phyloP scores from a whole-genome alignment of 495 filamentous ascomycete genomes.

The Penicillium lividum region DNA sequence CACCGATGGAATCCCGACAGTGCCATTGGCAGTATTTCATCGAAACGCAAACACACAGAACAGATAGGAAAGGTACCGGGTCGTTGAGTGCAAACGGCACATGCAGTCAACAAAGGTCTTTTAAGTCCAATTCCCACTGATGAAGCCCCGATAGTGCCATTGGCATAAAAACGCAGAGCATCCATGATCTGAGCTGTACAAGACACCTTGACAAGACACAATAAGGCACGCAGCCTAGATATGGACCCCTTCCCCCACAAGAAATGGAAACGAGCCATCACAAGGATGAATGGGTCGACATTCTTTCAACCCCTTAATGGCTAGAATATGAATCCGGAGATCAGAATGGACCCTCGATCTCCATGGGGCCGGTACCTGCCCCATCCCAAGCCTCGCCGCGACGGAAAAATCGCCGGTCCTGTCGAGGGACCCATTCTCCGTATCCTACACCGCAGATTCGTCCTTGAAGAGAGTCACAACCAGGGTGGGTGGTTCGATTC shows the following conservation, averaged over 20 bases:
- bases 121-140: too few relatives aligned
- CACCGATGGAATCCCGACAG: background rate
- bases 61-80: background rate
- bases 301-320: too few relatives aligned
- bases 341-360: conserved; percentile 15
- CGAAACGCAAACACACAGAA: too few relatives aligned
- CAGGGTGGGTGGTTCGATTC: conserved; percentile 40
- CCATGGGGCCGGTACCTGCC: conserved; percentile 30
- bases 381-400: conserved; percentile 44
- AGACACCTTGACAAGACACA: too few relatives aligned
- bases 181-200: too few relatives aligned
- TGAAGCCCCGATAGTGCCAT: too few relatives aligned
- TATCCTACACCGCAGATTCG: conserved; percentile 41
- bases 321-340: background rate
- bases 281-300: background rate
- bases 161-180: too few relatives aligned
- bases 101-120: too few relatives aligned
- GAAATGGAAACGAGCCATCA: background rate
- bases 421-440: conserved; percentile 14
- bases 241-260: too few relatives aligned
- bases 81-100: background rate
- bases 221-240: too few relatives aligned
- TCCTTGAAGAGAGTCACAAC: conserved; percentile 18
- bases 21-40: too few relatives aligned
- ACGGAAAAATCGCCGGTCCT: conserved; percentile 30